A percentile compares a stretch with the other conserved stretches of the same genome.
Evolutionary conservation across 306 rosid species (phyloP).

Genomic region (Urtica urens): DNA sequence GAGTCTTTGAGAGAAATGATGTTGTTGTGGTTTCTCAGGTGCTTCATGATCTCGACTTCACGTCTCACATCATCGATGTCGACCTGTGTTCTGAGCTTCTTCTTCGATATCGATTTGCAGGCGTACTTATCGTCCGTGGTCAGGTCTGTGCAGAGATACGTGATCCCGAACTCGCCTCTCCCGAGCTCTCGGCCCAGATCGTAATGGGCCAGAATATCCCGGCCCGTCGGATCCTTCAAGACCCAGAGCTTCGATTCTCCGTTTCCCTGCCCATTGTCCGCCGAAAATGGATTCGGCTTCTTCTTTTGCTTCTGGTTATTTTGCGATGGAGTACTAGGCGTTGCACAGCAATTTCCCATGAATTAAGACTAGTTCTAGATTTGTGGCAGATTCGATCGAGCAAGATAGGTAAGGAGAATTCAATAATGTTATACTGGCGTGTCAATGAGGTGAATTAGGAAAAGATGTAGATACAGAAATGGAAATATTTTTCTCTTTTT

Average conservation of each 20-base stretch:
- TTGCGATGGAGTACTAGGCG: constrained; percentile 21
- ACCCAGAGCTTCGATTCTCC: constrained; percentile 27
- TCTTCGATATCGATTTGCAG: constrained; percentile 54
- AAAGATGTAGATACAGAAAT: too few species aligned
- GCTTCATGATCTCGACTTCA: constrained; percentile 50
- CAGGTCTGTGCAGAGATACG: constrained; percentile 35
- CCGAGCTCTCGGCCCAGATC: constrained; percentile 52
- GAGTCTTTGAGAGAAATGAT: constrained; percentile 37
- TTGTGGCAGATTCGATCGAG: too few species aligned
- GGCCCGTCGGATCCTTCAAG: constrained; percentile 39
- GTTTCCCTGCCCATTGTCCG: constrained; percentile 16
- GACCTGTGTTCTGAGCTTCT: constrained; percentile 42
- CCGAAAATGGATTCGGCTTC: constrained; percentile 26
- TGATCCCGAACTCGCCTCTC: constrained; percentile 48
- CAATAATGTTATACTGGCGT: too few species aligned
- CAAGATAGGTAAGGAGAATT: too few species aligned
- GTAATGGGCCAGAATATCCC: constrained; percentile 26
- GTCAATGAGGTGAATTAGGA: too few species aligned
- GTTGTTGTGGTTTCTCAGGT: constrained; percentile 33
- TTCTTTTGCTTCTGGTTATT: constrained; percentile 25
- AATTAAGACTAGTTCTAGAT: constrained; percentile 8
- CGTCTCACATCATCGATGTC: constrained; percentile 49
- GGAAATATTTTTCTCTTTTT: background rate
- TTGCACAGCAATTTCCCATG: constrained; percentile 54
- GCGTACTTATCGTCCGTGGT: constrained; percentile 32